Base-by-base conservation (phyloP, 768 basidiomycete genomes). In the Fomitopsis pulvina region DNA sequence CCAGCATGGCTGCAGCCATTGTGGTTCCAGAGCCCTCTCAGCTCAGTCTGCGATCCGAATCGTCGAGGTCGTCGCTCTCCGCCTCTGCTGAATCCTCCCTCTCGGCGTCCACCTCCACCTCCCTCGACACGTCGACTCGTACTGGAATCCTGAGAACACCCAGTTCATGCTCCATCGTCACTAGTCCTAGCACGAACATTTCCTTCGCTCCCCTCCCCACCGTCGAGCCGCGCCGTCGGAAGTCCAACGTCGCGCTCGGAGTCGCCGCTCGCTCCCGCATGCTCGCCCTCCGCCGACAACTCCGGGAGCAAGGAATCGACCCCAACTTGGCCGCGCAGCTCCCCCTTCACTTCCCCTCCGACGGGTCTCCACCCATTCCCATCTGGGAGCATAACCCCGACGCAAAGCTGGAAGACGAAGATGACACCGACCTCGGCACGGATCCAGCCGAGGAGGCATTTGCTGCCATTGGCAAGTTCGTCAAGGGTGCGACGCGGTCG, bases 201-300 rank as follows among this genome's bases (percentile, higher is more conserved):
- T 60, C 58, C 34, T 70, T 70, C 55, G 69, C 69, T 4, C 69
- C 69, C 16, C 62, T 70, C 20, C 69, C 69, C 10, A 28, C 44
- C 24, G 59, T 62, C 43, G 66, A 60, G 16, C 62, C 62, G 11
- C 59, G 66, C 41, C 62, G 60, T 43, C 66, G 66, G 27, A 59
- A 59, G 50, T 53, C 60, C 11, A 56, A 44, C 41, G 56, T 60
- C 42, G 66, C 60, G 29, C 61, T 70, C 43, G 69, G 69, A 34
- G 57, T 70, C 45, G 69, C 67, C 21, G 67, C 67, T 30, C 65
- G 69, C 49, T 66, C 65, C n/a, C 61, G 57, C 21, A 61, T 68
- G 57, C 57, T 68, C 24, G 63, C 60, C 24, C 59, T 61, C 26
- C 61, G 62, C 12, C 60, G 60, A 22, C 59, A 57, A 57, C 59